Base-by-base conservation (phyloP, 2,329 filamentous ascomycete genomes). In the Fusarium sacchari region DNA sequence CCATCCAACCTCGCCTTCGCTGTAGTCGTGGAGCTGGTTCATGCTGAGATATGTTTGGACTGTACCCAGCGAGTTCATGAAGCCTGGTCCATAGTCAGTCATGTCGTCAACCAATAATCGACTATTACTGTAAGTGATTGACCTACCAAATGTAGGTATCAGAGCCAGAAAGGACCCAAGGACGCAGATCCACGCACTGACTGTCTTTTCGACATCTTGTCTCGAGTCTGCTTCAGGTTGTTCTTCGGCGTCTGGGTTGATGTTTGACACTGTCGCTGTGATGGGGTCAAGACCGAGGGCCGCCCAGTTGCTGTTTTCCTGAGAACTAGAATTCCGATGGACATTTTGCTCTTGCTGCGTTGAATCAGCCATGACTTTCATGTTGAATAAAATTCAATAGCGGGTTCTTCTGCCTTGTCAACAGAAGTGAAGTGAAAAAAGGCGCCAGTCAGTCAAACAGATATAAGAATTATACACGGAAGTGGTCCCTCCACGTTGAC, bases 11-110 rank as follows among this genome's bases (percentile, higher is more conserved):
- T 87, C 82, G 7, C 83, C 78, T 7, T 83, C 78, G 7, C 81
- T 81, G 67, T 85, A 86, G 13, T 74, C 67, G 0, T 80, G 76
- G 3, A 88, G 80, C 71, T 88, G 85, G 61, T 88, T 79, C 7
- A 77, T 78, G 39, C 81, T 81, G 32, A 86, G 81, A 55, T 87
- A 86, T 47, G 85, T 81, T 69, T 87, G 86, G 1, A 88, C 76
- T 2, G 85, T 83, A n/a, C 86, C 86, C 12, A 87, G 82, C 66
- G 77, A 83, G 53, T 84, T 81, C 80, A 87, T 86, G 53, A 87
- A 85, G 3, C 86, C 86, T 82, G 52, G 12, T n/a, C n/a, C 3
- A 32, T 20, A 12, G n/a, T 75, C 40, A 72, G 42, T 40, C 20
- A 36, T n/a, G n/a, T n/a, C n/a, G 28, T 28, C 28, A 7, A 12